A percentile compares a stretch with the other conserved stretches of the same genome.
Conservation (phyloP, 148 eudicot genomes). For the Amaranthus hypochondriacus region DNA sequence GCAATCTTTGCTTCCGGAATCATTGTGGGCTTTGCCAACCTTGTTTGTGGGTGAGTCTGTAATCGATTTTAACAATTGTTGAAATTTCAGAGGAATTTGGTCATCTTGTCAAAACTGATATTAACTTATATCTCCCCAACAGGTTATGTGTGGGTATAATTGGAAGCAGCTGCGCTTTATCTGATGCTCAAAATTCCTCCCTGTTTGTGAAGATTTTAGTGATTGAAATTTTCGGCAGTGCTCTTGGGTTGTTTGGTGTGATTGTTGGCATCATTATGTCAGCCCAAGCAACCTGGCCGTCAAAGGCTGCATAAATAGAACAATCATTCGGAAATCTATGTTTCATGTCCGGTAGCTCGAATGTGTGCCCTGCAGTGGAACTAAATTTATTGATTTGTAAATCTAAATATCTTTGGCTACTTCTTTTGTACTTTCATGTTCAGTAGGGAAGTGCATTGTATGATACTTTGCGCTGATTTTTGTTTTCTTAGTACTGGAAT, state of each 20-base stretch:
- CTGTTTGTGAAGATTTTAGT: constrained; percentile 95
- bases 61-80: no score
- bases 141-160: constrained; percentile 96
- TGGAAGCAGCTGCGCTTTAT: constrained; percentile 99
- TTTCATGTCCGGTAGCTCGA: constrained; percentile 21
- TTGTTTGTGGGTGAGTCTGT: constrained; percentile 79
- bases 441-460: constrained; percentile 11
- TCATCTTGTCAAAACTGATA: neutral
- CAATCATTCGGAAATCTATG: constrained; percentile 2
- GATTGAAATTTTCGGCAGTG: constrained; percentile 95
- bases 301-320: constrained; percentile 27
- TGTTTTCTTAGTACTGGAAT: constrained; percentile 17
- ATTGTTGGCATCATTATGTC: constrained; percentile 99
- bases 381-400: constrained; percentile 23
- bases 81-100: neutral
- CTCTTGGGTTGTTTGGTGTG: constrained; percentile 95
- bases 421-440: neutral
- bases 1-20: constrained; percentile 94
- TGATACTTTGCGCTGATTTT: constrained; percentile 19
- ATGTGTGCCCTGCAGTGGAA: constrained; percentile 22
- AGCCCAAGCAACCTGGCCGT: constrained; percentile 97
- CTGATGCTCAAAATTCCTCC: constrained; percentile 96
- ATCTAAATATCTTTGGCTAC: constrained; percentile 20
- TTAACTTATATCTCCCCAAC: constrained; percentile 7
- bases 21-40: constrained; percentile 96